Evolutionary conservation across 163 green algal genomes (phyloP).

Genomic region (Chlamydomonas reinhardtii): DNA sequence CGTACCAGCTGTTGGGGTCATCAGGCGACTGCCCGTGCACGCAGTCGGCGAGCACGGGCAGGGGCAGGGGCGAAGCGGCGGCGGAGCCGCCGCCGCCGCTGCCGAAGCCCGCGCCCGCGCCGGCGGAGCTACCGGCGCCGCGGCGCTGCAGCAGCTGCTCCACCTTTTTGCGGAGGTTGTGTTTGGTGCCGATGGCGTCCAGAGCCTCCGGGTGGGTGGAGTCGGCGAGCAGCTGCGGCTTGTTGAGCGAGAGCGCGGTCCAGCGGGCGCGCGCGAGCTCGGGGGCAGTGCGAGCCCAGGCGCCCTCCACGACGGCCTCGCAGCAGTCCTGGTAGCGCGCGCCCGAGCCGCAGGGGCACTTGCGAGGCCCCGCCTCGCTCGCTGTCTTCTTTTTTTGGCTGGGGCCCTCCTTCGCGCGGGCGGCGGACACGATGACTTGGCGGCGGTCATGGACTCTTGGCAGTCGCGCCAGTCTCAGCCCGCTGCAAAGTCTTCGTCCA

Average conservation of each 20-base stretch:
- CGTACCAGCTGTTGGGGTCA: slow-evolving; percentile 24
- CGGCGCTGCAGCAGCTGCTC: background rate
- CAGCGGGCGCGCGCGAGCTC: slow-evolving; percentile 46
- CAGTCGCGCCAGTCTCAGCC: background rate
- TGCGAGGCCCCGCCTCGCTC: background rate
- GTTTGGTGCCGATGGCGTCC: slow-evolving; percentile 37
- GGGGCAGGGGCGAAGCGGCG: no score
- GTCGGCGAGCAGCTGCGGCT: slow-evolving; percentile 33
- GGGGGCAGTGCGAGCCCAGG: slow-evolving; percentile 42
- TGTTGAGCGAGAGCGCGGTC: slow-evolving; percentile 15
- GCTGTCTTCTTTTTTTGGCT: slow-evolving; percentile 9
- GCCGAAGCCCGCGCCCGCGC: no score
- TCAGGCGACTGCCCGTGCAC: slow-evolving; percentile 31
- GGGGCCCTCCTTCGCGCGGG: background rate
- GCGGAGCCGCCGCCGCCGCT: no score
- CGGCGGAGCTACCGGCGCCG: background rate
- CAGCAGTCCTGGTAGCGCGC: slow-evolving; percentile 41
- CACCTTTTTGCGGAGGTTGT: slow-evolving; percentile 8
- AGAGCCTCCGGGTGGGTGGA: slow-evolving; percentile 48
- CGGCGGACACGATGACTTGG: background rate
- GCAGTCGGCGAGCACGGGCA: slow-evolving; percentile 1
- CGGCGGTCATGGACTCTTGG: background rate
- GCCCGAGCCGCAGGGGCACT: slow-evolving; percentile 32
- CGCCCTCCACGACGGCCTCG: slow-evolving; percentile 12
- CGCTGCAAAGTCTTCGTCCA: background rate